phyloP scores from a whole-genome alignment of 495 filamentous ascomycete species.

The Chaetomium tenue region DNA sequence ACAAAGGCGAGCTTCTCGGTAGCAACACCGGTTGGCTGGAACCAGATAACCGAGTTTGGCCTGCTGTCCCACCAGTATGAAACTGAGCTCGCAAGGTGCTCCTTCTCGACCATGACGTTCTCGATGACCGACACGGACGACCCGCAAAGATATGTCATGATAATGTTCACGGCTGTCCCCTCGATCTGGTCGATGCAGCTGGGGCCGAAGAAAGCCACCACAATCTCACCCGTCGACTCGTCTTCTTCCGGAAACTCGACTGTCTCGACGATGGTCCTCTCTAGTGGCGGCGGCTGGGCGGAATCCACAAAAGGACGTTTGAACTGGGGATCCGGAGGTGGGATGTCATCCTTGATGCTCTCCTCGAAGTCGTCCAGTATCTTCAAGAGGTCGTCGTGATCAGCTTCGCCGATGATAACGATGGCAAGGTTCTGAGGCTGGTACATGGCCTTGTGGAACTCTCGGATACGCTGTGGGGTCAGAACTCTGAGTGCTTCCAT shows the following conservation, averaged over 20 bases:
- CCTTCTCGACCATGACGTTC: slow-evolving; percentile 88
- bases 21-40: slow-evolving; percentile 78
- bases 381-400: slow-evolving; percentile 73
- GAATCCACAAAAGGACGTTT: slow-evolving; percentile 88
- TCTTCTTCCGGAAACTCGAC: slow-evolving; percentile 97
- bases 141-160: slow-evolving; percentile 81
- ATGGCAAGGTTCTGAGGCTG: slow-evolving; percentile 94
- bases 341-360: slow-evolving; percentile 77
- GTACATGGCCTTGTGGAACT: slow-evolving; percentile 96
- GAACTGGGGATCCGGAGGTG: slow-evolving; percentile 69
- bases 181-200: slow-evolving; percentile 62
- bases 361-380: slow-evolving; percentile 87
- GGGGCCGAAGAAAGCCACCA: slow-evolving; percentile 82
- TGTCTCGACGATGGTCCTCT: slow-evolving; percentile 65
- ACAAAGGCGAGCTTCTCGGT: slow-evolving; percentile 81
- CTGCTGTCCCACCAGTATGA: slow-evolving; percentile 70
- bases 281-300: slow-evolving; percentile 65
- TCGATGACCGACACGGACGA: slow-evolving; percentile 91
- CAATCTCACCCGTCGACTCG: slow-evolving; percentile 82
- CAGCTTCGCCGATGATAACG: slow-evolving; percentile 83
- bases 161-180: slow-evolving; percentile 68
- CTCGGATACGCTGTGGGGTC: slow-evolving; percentile 82
- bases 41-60: slow-evolving; percentile 77
- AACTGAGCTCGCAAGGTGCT: slow-evolving; percentile 83
- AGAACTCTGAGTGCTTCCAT: slow-evolving; percentile 85